Evolutionary conservation across 305 asterid species (phyloP).

Genomic region (Coffea humblotiana): DNA sequence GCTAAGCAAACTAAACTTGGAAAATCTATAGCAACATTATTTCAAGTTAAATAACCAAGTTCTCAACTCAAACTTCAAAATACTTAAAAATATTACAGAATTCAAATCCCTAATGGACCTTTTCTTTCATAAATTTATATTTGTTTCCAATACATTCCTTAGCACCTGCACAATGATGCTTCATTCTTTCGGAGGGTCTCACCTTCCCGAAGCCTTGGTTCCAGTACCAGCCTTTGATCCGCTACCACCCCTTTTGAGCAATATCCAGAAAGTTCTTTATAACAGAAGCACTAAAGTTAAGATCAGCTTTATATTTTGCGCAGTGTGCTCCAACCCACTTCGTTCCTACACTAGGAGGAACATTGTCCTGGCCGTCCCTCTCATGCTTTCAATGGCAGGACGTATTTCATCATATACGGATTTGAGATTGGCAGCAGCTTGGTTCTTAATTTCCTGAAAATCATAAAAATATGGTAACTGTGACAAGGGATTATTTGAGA

Average conservation of each 20-base stretch:
- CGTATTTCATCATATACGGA: slow-evolving; percentile 74
- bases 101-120: background rate
- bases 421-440: slow-evolving; percentile 57
- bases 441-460: slow-evolving; percentile 56
- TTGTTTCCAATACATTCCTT: background rate
- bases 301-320: slow-evolving; percentile 63
- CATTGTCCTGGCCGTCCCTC: slow-evolving; percentile 82
- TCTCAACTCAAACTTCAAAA: background rate
- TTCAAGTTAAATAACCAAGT: background rate
- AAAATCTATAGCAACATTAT: background rate
- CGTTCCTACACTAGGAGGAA: slow-evolving; percentile 69
- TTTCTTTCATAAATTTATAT: background rate
- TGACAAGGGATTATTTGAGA: background rate
- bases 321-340: slow-evolving; percentile 88
- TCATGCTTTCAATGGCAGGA: slow-evolving; percentile 78
- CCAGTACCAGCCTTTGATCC: slow-evolving; percentile 19
- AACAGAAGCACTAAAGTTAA: slow-evolving; percentile 61
- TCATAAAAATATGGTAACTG: background rate
- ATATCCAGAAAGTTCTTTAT: slow-evolving; percentile 58
- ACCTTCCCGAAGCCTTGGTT: slow-evolving; percentile 19
- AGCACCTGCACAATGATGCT: background rate
- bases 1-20: background rate
- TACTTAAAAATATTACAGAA: background rate
- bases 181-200: slow-evolving; percentile 10
- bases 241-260: slow-evolving; percentile 30